Base-by-base conservation (phyloP, 306 rosid species). In the Alnus glutinosa region DNA sequence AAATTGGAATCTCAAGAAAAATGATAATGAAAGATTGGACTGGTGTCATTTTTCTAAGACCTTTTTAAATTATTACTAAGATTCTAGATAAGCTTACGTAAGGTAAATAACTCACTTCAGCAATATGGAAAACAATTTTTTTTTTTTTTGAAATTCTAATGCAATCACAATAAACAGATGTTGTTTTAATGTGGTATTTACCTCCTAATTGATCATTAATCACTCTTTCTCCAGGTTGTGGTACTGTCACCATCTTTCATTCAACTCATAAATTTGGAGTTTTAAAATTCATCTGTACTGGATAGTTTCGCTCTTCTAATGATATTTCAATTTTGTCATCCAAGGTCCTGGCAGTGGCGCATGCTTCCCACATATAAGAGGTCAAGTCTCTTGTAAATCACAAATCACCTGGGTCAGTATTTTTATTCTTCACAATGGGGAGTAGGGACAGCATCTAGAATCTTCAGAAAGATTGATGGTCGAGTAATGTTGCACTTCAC, bases 271-370 rank as follows among this genome's bases (percentile, higher is more conserved):
- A 67, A 67, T 64, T 64, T 14, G 9, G 23, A 37, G 7, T 8
- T 6, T 7, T 67, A 16, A 10, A 3, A 18, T 18, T 39, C 34
- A 9, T 23, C 0, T 2, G 7, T 55, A 23, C 2, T 19, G 19
- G n/a, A 39, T 36, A 2, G 9, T 2, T 75, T 32, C 39, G 39
- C 69, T 47, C 48, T 74, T 55, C 34, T 54, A 32, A 54, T 66
- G 74, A 70, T 72, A 55, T 75, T 86, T 82, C 68, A 44, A 67
- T 84, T 77, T 37, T 67, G 78, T 71, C 71, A 51, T 37, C 28
- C 37, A 80, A 72, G 87, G 72, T 77, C 83, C 71, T 51, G 78
- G 81, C 80, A 34, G 32, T 59, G 10, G 54, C 70, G 47, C 15
- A 71, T 42, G 15, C 76, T 76, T 66, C 62, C 68, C 78, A 64